phyloP scores from a whole-genome alignment of 345 rosid species.

The Melastoma malabathricum region DNA sequence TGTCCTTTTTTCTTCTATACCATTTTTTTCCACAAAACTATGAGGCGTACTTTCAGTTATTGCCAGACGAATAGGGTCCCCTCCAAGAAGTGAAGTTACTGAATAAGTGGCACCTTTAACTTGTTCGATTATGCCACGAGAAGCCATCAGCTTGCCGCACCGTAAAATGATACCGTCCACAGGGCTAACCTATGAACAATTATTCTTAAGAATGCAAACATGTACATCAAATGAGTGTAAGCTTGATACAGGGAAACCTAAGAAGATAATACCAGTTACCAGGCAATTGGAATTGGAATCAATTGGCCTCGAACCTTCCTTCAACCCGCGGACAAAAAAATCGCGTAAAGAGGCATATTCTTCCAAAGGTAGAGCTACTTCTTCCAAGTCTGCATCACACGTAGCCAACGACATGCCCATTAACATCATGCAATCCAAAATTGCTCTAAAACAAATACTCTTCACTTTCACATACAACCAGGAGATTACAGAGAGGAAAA shows the following conservation, averaged over 20 bases:
- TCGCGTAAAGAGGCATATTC: constrained; percentile 63
- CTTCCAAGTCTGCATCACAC: constrained; percentile 55
- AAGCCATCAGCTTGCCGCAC: constrained; percentile 68
- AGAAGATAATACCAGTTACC: constrained; percentile 76
- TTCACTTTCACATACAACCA: no score
- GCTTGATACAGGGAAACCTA: constrained; percentile 13
- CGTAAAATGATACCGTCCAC: constrained; percentile 81
- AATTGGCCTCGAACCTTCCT: constrained; percentile 84
- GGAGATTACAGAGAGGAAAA: constrained; percentile 6
- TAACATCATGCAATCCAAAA: not conserved
- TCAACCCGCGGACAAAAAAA: constrained; percentile 80
- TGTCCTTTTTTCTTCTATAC: constrained; percentile 26
- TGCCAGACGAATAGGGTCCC: constrained; percentile 51
- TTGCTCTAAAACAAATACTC: no score
- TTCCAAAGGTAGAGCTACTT: constrained; percentile 76
- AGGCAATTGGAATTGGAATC: constrained; percentile 72
- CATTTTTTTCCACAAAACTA: constrained; percentile 19
- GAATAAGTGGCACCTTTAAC: constrained; percentile 93
- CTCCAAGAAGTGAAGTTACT: constrained; percentile 75
- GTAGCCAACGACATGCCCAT: not conserved
- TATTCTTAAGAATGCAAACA: constrained; percentile 10
- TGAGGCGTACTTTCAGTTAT: constrained; percentile 28
- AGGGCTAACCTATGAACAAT: constrained; percentile 61
- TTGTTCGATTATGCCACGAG: constrained; percentile 87
- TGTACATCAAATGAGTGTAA: constrained; percentile 6